Percentiles rank a stretch among this genome's conserved stretches.
Evolutionary conservation across 108 stramenopile species (phyloP).

Genomic region (Fragilariopsis cylindrus): DNA sequence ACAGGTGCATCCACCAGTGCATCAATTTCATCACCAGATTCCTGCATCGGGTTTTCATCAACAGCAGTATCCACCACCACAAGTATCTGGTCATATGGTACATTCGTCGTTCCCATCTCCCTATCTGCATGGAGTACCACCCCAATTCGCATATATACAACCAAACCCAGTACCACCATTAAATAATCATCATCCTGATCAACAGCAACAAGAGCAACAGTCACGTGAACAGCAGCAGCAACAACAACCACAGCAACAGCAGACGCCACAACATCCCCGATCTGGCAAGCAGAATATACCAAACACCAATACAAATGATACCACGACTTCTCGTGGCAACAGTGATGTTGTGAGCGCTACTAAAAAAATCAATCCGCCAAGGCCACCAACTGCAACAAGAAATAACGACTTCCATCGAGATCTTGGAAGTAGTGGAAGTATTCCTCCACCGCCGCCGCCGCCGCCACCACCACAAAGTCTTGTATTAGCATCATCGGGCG

Average conservation of each 20-base stretch:
- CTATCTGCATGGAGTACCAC: neutral
- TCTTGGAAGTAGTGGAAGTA: neutral
- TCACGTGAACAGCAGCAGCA: conserved; percentile 10
- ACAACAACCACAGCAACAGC: conserved; percentile 27
- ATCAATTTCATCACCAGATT: conserved; percentile 4
- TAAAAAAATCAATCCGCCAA: conserved; percentile 3
- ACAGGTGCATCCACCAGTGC: conserved; percentile 6
- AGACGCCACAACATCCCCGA: conserved; percentile 1
- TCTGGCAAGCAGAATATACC: neutral
- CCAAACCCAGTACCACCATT: conserved; percentile 1
- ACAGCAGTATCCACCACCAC: conserved; percentile 21
- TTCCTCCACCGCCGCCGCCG: neutral
- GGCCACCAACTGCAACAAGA: conserved; percentile 2
- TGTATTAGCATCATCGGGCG: neutral
- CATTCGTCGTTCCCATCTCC: neutral
- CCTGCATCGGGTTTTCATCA: conserved; percentile 9
- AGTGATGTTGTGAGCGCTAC: no score
- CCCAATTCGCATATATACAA: neutral
- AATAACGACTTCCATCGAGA: neutral
- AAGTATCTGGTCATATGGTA: neutral
- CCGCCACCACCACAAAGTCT: conserved; percentile 8
- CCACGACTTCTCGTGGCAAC: neutral
- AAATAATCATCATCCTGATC: neutral
- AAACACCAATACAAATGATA: conserved; percentile 24
- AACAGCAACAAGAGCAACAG: conserved; percentile 26